A percentile compares a stretch with the other conserved stretches of the same genome.
Conservation (phyloP, 2,329 filamentous ascomycete species). For the Monosporascus sp. region DNA sequence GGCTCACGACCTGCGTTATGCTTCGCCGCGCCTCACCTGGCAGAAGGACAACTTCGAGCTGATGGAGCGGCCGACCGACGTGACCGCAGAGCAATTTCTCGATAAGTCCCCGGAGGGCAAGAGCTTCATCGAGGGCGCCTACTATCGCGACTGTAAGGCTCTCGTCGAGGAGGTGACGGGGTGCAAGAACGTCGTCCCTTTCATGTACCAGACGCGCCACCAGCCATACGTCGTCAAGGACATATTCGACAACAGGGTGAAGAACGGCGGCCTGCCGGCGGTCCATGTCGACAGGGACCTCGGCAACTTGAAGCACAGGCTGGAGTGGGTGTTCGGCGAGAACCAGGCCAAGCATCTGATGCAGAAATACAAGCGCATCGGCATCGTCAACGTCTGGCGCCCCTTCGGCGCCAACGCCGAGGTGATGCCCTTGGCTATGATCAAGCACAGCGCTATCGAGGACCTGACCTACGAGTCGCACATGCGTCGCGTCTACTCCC, state of each 20-base stretch:
- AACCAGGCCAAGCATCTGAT: background rate
- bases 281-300: background rate
- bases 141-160: no score
- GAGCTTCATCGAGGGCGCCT: no score
- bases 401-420: background rate
- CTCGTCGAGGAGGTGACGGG: no score
- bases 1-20: no score
- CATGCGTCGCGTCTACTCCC: background rate
- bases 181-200: background rate
- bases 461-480: background rate
- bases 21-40: no score
- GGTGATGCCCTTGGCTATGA: background rate
- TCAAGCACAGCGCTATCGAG: background rate
- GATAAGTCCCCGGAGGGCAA: no score
- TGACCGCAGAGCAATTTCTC: no score
- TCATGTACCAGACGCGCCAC: no score
- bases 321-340: background rate
- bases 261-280: background rate
- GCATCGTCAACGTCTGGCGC: background rate
- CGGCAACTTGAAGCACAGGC: background rate
- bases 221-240: background rate
- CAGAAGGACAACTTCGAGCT: no score
- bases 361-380: background rate
- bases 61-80: no score
- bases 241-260: background rate